Evolutionary conservation across 768 basidiomycete genomes (phyloP).

Genomic region (Cystobasidium tubakii): DNA sequence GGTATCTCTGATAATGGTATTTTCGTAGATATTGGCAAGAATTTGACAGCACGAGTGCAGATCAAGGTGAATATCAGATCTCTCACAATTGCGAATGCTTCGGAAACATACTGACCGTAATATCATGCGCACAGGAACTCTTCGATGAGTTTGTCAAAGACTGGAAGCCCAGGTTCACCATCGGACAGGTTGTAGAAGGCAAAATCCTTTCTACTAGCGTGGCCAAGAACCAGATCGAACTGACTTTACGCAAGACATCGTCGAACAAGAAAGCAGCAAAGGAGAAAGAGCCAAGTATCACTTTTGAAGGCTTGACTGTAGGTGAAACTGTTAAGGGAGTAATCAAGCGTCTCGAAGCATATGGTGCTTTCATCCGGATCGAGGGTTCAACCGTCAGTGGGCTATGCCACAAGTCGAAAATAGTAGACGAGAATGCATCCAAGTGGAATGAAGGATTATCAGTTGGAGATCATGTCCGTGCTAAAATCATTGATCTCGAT

Average conservation of each 20-base stretch:
- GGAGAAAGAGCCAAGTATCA: constrained; percentile 45
- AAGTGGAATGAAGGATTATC: constrained; percentile 74
- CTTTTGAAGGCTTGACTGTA: constrained; percentile 57
- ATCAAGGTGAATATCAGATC: constrained; percentile 59
- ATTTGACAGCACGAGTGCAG: constrained; percentile 84
- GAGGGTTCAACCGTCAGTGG: constrained; percentile 77
- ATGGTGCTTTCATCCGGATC: constrained; percentile 87
- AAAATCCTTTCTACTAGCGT: constrained; percentile 71
- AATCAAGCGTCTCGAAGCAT: constrained; percentile 75
- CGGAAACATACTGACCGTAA: no score
- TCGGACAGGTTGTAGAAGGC: constrained; percentile 79
- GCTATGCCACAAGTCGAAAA: constrained; percentile 90
- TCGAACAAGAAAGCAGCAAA: constrained; percentile 41
- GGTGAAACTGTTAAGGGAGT: constrained; percentile 75
- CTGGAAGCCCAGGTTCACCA: constrained; percentile 75
- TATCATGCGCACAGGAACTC: no score
- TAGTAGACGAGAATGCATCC: constrained; percentile 77
- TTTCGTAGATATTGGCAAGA: constrained; percentile 76
- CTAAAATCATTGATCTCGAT: constrained; percentile 66
- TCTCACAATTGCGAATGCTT: no score
- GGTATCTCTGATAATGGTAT: constrained; percentile 77
- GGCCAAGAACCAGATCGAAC: constrained; percentile 73
- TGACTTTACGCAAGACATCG: constrained; percentile 63
- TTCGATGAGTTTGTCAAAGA: constrained; percentile 78
- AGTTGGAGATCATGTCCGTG: constrained; percentile 79